These are phyloP conservation scores for Juncus inflexus DNA, from an alignment of 176 grass and related monocot species.

Conservation along the genomic window DNA sequence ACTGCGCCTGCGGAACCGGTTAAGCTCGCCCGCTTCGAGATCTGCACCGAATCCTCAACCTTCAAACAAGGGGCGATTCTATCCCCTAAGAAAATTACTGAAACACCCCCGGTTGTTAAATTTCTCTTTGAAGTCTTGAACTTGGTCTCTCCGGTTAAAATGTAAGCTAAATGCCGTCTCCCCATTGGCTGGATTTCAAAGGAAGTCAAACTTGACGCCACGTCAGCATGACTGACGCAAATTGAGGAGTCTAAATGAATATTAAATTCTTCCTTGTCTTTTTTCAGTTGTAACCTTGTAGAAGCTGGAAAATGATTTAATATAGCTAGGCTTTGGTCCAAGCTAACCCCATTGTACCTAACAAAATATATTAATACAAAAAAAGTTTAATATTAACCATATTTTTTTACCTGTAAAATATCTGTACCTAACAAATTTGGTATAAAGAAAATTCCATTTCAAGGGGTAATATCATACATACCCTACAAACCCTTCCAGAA, in stretches of 20 bases:
- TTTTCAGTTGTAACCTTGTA: conserved; percentile 62
- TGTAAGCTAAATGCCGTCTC: conserved; percentile 50
- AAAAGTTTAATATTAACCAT: too few relatives aligned
- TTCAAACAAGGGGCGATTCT: conserved; percentile 57
- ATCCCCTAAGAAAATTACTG: conserved; percentile 67
- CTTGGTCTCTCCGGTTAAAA: conserved; percentile 67
- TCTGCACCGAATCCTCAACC: conserved; percentile 56
- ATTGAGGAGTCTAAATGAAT: conserved; percentile 80
- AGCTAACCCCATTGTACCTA: conserved; percentile 53
- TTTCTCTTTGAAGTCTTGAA: conserved; percentile 64
- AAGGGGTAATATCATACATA: too few relatives aligned
- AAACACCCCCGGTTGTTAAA: conserved; percentile 56
- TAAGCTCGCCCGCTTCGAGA: conserved; percentile 52
- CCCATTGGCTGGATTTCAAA: conserved; percentile 69
- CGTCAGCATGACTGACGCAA: conserved; percentile 61
- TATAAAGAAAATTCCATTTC: too few relatives aligned
- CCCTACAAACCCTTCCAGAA: too few relatives aligned
- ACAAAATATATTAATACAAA: background rate
- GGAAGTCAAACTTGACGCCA: conserved; percentile 57
- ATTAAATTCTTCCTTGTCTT: conserved; percentile 81
- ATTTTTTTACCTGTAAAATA: too few relatives aligned
- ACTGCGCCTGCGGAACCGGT: conserved; percentile 52
- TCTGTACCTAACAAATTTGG: too few relatives aligned
- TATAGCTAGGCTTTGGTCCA: conserved; percentile 53
- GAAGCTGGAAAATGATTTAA: conserved; percentile 47